A percentile compares a stretch with the other conserved stretches of the same genome.
phyloP scores from a whole-genome alignment of 768 basidiomycete genomes.

The Hemileccinum impolitum region DNA sequence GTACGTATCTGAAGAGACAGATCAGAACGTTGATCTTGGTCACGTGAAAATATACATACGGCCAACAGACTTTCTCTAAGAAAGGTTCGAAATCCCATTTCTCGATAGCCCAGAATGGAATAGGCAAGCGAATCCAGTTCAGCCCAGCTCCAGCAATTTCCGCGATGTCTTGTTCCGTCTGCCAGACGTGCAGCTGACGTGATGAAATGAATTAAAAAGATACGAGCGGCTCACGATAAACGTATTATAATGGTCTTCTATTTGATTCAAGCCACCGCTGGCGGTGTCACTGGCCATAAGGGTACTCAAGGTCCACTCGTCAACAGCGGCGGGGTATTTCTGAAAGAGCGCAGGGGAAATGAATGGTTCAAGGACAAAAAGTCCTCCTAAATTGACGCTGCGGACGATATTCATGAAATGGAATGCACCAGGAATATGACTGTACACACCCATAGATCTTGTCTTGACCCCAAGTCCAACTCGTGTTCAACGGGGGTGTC shows the following conservation, averaged over 20 bases:
- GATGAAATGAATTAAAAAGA: not conserved
- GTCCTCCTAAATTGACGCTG: slow-evolving; percentile 70
- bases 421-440: slow-evolving; percentile 2
- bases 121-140: slow-evolving; percentile 78
- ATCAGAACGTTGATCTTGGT: slow-evolving; percentile 5
- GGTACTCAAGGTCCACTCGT: slow-evolving; percentile 66
- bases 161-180: slow-evolving; percentile 90
- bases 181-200: slow-evolving; percentile 4
- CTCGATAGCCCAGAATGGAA: slow-evolving; percentile 86
- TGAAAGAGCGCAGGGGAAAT: slow-evolving; percentile 64
- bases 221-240: slow-evolving; percentile 62
- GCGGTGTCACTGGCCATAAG: slow-evolving; percentile 66
- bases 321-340: slow-evolving; percentile 51
- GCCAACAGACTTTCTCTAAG: slow-evolving; percentile 71
- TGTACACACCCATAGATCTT: slow-evolving; percentile 52
- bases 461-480: slow-evolving; percentile 68
- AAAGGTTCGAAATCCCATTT: slow-evolving; percentile 75
- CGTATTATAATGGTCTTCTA: slow-evolving; percentile 76
- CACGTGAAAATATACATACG: slow-evolving; percentile 35
- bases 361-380: slow-evolving; percentile 78
- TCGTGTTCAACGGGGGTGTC: slow-evolving; percentile 74
- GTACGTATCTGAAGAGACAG: slow-evolving; percentile 52
- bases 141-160: slow-evolving; percentile 85
- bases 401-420: slow-evolving; percentile 8
- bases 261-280: slow-evolving; percentile 57